Conservation (phyloP, 2,329 filamentous ascomycete species). For the Calonectria honghensis region DNA sequence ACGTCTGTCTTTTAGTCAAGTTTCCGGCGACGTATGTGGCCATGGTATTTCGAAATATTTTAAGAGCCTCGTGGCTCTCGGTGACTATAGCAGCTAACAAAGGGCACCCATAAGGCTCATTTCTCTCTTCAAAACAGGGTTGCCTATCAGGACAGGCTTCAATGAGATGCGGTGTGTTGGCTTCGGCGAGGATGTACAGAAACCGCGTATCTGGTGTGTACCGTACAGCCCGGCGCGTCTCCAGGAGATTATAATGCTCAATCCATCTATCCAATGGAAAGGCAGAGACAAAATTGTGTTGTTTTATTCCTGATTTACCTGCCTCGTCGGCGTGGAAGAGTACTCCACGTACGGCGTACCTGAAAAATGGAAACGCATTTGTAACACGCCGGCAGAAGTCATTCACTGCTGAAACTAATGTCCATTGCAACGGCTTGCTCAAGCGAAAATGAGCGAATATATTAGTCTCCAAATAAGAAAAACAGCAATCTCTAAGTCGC, state of each 20-base stretch:
- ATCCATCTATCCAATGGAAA: constrained; percentile 2
- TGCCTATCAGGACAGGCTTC: not conserved
- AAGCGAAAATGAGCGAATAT: not conserved
- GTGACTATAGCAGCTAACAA: not conserved
- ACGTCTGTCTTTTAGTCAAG: not conserved
- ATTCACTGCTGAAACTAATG: not conserved
- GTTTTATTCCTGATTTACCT: not conserved
- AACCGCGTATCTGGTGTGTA: not conserved
- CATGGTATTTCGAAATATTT: not conserved
- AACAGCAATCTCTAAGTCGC: not conserved
- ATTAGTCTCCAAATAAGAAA: not conserved
- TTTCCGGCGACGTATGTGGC: not conserved
- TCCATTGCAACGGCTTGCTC: not conserved
- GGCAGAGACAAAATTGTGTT: not conserved
- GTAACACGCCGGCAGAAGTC: not conserved
- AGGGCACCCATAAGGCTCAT: not conserved
- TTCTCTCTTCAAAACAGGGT: not conserved
- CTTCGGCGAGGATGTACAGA: not conserved
- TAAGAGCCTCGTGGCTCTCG: not conserved
- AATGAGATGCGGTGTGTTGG: not conserved
- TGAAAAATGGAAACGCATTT: not conserved
- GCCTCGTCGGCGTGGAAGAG: constrained; percentile 5
- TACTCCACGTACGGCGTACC: not conserved
- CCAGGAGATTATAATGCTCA: not conserved
- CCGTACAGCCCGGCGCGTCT: not conserved